Percentiles rank a stretch among this genome's conserved stretches.
phyloP scores from a whole-genome alignment of 441 rosid genomes.

The Arabidopsis lyrata region DNA sequence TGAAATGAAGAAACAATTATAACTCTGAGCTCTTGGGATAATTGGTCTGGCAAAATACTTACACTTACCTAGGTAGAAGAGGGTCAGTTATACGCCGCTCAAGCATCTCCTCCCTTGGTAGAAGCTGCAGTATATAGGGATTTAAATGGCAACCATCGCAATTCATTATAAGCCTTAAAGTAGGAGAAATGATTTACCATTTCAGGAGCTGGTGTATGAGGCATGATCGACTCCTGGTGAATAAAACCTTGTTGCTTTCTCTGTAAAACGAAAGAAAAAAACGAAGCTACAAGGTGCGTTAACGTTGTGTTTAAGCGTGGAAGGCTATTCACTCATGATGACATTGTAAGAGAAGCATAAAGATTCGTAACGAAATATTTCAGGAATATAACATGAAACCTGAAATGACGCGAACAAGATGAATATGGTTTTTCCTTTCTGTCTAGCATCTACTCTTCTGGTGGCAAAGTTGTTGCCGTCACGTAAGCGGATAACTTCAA shows the following conservation, averaged over 20 bases:
- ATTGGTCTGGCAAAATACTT: conserved; percentile 22
- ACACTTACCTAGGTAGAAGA: conserved; percentile 72
- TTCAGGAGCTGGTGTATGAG: conserved; percentile 78
- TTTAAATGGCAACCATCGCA: conserved; percentile 39
- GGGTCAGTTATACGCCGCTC: conserved; percentile 81
- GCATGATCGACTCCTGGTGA: conserved; percentile 79
- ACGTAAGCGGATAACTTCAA: conserved; percentile 73
- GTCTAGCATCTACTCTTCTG: conserved; percentile 88
- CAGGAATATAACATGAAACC: conserved; percentile 48
- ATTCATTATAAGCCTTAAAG: conserved; percentile 35
- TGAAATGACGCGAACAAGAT: conserved; percentile 85
- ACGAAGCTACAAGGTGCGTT: conserved; percentile 5
- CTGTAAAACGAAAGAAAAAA: conserved; percentile 48
- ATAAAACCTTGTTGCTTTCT: conserved; percentile 69
- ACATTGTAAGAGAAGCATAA: conserved; percentile 4
- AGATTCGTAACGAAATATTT: neutral
- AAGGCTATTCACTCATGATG: neutral
- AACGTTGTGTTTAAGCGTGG: neutral
- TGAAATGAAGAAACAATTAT: conserved; percentile 45
- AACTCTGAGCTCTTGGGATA: conserved; percentile 14
- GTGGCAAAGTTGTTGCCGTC: conserved; percentile 88
- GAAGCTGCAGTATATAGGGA: conserved; percentile 69
- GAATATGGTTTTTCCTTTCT: conserved; percentile 76
- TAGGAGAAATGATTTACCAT: conserved; percentile 50
- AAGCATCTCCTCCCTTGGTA: conserved; percentile 70